Conservation (phyloP, 257 asterid genomes). For the Catharanthus roseus region DNA sequence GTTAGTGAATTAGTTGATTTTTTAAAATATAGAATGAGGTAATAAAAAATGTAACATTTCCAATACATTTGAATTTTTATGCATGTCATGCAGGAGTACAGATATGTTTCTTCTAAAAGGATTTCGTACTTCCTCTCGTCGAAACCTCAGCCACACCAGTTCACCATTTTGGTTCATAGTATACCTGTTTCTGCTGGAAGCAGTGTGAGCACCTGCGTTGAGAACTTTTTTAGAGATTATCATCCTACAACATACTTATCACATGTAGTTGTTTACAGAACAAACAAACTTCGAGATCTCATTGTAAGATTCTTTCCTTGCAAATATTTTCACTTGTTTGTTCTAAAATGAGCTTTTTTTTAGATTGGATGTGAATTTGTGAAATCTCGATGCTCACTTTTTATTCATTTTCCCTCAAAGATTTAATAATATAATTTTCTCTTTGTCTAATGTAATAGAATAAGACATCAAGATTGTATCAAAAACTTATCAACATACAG, state of each 20-base stretch:
- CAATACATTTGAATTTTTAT: constrained; percentile 2
- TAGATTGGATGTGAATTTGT: not conserved
- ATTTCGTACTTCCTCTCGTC: constrained; percentile 24
- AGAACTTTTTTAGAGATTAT: constrained; percentile 31
- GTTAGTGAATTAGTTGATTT: not conserved
- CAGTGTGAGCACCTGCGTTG: constrained; percentile 22
- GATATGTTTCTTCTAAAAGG: constrained; percentile 18
- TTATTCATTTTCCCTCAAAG: too few relatives aligned
- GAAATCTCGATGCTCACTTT: not conserved
- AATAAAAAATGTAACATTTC: not conserved
- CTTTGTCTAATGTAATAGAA: constrained; percentile 3
- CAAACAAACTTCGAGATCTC: constrained; percentile 25
- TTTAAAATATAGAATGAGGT: not conserved
- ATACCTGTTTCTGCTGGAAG: constrained; percentile 27
- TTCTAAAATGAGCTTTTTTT: too few relatives aligned
- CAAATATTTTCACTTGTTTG: not conserved
- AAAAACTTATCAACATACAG: constrained; percentile 9
- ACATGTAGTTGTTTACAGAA: constrained; percentile 30
- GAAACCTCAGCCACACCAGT: constrained; percentile 24
- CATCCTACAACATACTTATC: constrained; percentile 35
- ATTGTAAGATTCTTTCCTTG: constrained; percentile 23
- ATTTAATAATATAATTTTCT: not conserved
- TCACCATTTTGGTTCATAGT: constrained; percentile 39
- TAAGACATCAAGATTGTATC: not conserved
- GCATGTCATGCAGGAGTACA: constrained; percentile 13